These are phyloP conservation scores for Colletotrichum sp. DNA, from an alignment of 2,329 filamentous ascomycete genomes.

Conservation along the genomic window DNA sequence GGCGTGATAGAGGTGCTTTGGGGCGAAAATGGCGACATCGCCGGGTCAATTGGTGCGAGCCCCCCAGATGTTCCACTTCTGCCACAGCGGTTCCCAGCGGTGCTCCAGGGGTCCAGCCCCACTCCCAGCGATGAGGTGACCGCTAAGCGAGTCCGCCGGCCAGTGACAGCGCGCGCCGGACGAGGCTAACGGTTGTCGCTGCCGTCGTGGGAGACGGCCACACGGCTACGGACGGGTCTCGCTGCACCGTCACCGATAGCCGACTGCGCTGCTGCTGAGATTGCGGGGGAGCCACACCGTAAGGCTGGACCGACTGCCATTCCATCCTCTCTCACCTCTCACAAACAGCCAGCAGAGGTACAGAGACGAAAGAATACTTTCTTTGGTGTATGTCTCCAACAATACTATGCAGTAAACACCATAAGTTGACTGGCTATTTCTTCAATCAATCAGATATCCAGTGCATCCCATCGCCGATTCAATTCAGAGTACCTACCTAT, in stretches of 20 bases:
- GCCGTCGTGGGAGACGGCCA: neutral
- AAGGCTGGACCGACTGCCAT: neutral
- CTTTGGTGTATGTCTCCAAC: neutral
- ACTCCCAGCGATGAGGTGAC: neutral
- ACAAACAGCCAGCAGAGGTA: neutral
- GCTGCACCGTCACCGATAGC: constrained; percentile 20
- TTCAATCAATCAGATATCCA: neutral
- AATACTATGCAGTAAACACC: neutral
- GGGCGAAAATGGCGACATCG: constrained; percentile 44
- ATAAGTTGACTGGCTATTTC: neutral
- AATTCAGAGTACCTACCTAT: neutral
- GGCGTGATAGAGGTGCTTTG: constrained; percentile 35
- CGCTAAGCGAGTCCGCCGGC: neutral
- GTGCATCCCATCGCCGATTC: neutral
- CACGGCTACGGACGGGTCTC: constrained; percentile 16
- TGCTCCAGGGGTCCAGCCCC: constrained; percentile 11
- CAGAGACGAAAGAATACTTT: neutral
- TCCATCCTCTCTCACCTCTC: no score
- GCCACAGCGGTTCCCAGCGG: constrained; percentile 7
- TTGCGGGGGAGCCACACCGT: neutral
- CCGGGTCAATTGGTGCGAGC: constrained; percentile 7
- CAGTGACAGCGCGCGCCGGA: neutral
- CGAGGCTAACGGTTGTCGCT: constrained; percentile 8
- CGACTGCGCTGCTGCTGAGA: neutral
- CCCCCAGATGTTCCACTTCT: constrained; percentile 14